Conservation (phyloP, 371 early-diverging fungal genomes). For the Nematocida minor region DNA sequence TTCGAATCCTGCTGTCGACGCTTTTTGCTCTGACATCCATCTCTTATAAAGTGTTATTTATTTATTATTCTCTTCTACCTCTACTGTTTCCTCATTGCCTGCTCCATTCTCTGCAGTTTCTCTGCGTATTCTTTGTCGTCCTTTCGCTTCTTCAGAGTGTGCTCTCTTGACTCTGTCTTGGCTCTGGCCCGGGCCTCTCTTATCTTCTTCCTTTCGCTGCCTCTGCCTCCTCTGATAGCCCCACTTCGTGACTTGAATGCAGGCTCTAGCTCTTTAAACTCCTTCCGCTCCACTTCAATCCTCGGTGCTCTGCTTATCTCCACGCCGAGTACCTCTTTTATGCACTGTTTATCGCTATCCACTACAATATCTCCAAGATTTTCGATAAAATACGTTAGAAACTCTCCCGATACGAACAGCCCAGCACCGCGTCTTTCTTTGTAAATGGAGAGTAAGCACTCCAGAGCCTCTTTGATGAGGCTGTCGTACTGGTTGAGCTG, state of each 20-base stretch:
- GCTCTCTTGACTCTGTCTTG: not conserved
- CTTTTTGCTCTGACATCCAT: not conserved
- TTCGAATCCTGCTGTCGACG: conserved; percentile 57
- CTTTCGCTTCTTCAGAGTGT: not conserved
- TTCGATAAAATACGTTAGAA: not conserved
- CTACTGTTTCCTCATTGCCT: conserved; percentile 10
- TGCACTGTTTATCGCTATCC: conserved; percentile 22
- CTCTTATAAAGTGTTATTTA: not conserved
- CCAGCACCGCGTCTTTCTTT: conserved; percentile 1
- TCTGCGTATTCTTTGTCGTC: conserved; percentile 16
- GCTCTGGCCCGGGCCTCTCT: not conserved
- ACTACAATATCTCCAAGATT: not conserved
- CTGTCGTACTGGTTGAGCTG: not conserved
- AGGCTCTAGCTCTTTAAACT: conserved; percentile 45
- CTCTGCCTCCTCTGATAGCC: not conserved
- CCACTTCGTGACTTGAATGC: not conserved
- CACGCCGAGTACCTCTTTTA: not conserved
- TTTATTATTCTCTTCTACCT: not conserved
- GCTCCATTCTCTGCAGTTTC: conserved; percentile 8
- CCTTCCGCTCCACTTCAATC: not conserved
- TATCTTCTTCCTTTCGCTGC: not conserved
- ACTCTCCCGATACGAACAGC: conserved; percentile 41
- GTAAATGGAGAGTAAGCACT: not conserved
- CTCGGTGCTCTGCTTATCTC: not conserved
- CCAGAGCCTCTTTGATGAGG: not conserved